phyloP scores from a whole-genome alignment of 148 eudicot genomes.

The Vaccinium macrocarpon region DNA sequence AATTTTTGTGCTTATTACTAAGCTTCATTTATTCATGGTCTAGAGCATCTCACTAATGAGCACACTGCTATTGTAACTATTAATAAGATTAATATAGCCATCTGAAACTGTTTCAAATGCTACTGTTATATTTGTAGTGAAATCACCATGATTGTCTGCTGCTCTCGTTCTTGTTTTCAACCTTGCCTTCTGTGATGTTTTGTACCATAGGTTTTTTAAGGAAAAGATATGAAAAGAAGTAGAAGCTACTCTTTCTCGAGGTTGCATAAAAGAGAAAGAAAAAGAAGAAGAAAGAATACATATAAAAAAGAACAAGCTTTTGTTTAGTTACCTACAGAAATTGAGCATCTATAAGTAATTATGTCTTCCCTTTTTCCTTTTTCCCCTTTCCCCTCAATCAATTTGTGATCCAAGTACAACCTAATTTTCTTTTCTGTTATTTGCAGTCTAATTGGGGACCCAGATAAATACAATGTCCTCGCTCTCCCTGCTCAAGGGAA shows the following conservation, averaged over 20 bases:
- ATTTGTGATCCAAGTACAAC: neutral
- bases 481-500: constrained; percentile 85
- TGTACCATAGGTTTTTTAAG: neutral
- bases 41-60: no score
- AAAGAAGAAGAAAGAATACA: neutral
- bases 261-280: neutral
- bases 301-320: neutral
- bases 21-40: no score
- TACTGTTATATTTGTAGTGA: neutral
- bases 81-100: neutral
- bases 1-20: no score
- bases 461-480: constrained; percentile 65
- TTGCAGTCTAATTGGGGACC: constrained; percentile 56
- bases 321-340: neutral
- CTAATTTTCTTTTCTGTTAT: neutral
- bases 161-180: neutral
- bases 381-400: neutral
- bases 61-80: no score
- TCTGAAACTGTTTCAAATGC: neutral
- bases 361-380: neutral
- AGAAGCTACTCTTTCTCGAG: constrained; percentile 1
- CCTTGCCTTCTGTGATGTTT: neutral
- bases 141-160: neutral
- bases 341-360: neutral
- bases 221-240: neutral